Base-by-base conservation (phyloP, 192 early-diverging fungal genomes). In the Mortierella antarctica region DNA sequence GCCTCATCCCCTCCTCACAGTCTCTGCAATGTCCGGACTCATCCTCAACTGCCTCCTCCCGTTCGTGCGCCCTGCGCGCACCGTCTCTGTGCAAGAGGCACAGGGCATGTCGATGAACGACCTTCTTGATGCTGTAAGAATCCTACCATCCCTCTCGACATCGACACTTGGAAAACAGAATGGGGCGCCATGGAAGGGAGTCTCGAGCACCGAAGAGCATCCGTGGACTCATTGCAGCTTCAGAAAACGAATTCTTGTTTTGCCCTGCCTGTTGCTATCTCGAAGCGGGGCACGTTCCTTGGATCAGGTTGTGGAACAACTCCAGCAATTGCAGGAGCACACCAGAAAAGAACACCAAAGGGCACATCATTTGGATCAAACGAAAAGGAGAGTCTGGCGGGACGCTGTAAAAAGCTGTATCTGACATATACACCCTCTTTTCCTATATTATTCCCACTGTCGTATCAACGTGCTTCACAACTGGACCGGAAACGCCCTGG, bases 41-140 rank as follows among this genome's bases (percentile, higher is more conserved):
- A 72, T 80, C 49, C 77, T 80, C 63, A 80, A 80, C 65, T 80
- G 77, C 44, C 54, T 80, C 40, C 54, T 80, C 17, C 77, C 77
- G 23, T 80, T 80, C 54, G 77, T 80, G 14, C 77, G 77, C 46
- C 64, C 77, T 53, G 53, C 77, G 18, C 77, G 77, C 59, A 80
- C 77, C 18, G 70, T 80, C 55, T 67, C 70, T 23, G 77, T 80
- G 14, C 70, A 80, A 49, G 77, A 80, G 53, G 70, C 77, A 15
- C 77, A 72, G 23, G 58, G 49, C 77, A 44, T 80, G 77, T 68
- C 64, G 18, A 10, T 63, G 47, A 63, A 71, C 65, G 70, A 72
- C 65, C 72, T 68, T 53, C 70, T 80, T 23, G 77, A 80, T 60
- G 65, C 69, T 46, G 77, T 70, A 80, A 80, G 77, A 70, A 45